phyloP scores from a whole-genome alignment of 805 yeast genomes.

The Yamadazyma endophytica region DNA sequence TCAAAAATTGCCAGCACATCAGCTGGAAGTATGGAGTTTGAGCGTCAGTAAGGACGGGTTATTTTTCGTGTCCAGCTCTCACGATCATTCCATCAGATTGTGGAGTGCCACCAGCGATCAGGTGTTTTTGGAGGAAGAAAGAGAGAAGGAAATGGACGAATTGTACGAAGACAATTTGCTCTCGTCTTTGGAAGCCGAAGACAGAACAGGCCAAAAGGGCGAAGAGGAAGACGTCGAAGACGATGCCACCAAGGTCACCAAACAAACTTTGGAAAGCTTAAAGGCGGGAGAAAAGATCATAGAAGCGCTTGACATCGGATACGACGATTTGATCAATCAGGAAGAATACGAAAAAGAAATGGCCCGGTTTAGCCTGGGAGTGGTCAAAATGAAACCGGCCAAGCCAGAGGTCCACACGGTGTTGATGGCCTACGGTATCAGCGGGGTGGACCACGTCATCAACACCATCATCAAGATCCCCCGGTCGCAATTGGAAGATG shows the following conservation, averaged over 20 bases:
- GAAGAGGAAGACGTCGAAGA: slow-evolving; percentile 42
- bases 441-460: slow-evolving; percentile 77
- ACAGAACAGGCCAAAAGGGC: slow-evolving; percentile 24
- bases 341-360: slow-evolving; percentile 47
- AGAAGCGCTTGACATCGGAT: slow-evolving; percentile 87
- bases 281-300: slow-evolving; percentile 91
- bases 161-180: slow-evolving; percentile 78
- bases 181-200: slow-evolving; percentile 58
- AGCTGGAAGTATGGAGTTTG: slow-evolving; percentile 89
- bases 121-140: slow-evolving; percentile 94
- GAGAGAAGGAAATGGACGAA: slow-evolving; percentile 94
- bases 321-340: slow-evolving; percentile 57
- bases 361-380: slow-evolving; percentile 30
- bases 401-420: slow-evolving; percentile 67
- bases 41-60: slow-evolving; percentile 72
- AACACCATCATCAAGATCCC: slow-evolving; percentile 66
- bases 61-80: slow-evolving; percentile 77
- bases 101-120: slow-evolving; percentile 95
- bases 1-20: slow-evolving; percentile 80
- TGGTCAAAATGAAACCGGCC: slow-evolving; percentile 46
- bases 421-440: slow-evolving; percentile 64
- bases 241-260: slow-evolving; percentile 62
- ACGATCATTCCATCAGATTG: slow-evolving; percentile 88
- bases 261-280: slow-evolving; percentile 85
- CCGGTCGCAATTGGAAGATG: slow-evolving; percentile 88